Evolutionary conservation across 2,329 filamentous ascomycete genomes (phyloP), one percentile per base, ranked within the genome.

Genomic region (Myriangium duriaei): DNA sequence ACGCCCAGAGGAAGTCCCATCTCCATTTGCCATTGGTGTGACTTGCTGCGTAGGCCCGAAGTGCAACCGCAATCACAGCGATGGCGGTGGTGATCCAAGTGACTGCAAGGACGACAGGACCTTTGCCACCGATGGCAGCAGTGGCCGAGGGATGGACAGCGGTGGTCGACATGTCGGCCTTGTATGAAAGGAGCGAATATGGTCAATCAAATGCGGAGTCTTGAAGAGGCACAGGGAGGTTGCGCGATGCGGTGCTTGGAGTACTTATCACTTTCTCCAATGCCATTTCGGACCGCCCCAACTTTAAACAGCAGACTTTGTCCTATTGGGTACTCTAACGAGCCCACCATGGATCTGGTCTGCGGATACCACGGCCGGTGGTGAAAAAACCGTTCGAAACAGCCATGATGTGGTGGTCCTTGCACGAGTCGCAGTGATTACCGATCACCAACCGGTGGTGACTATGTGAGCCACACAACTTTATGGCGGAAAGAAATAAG

Each of bases 1-100:
- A 17, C 9, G 31, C 31, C 36, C 36, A 39, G 16, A 39, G 12
- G 36, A 39, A 39, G 24, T 39, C 36, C 36, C 36, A 39, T 32
- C 36, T 28, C 17, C 30, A 18, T 12, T 39, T 39, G 36, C 36
- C 36, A 24, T 28, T 30, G 16, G 30, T 39, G 13, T 39, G 18
- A 17, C 36, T 39, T 2, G 36, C 36, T 14, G 36, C 36, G 30
- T 39, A 39, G 16, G 29, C 29, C 11, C 36, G 36, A 3, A 39
- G 36, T 10, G 12, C 6, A 4, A 39, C 36, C 3, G 31, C 14
- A 30, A 39, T 39, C 15, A 39, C 19, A 30, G 36, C 16, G 14
- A 39, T 4, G 18, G 32, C n/a, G 29, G 36, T 39, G 17, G 32
- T 19, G 16, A 15, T 19, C 36, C 36, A 39, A 19, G 28, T 30